Conservation (phyloP, 306 rosid species). For the Cucurbita maxima region DNA sequence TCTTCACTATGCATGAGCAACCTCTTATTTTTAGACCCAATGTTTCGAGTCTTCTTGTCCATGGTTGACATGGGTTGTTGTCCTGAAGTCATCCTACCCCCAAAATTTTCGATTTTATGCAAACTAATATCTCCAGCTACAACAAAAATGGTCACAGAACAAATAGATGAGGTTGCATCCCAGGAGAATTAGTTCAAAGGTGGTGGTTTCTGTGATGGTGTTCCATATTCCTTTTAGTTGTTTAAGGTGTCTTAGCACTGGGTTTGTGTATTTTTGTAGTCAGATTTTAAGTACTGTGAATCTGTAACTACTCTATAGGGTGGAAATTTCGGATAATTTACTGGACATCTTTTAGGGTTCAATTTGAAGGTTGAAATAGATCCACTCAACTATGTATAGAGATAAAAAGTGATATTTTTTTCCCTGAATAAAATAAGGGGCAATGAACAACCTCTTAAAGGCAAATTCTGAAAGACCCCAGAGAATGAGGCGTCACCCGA, state of each 20-base stretch:
- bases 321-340: neutral
- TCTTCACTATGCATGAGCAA: constrained; percentile 75
- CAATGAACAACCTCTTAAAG: constrained; percentile 36
- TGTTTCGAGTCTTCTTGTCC: constrained; percentile 80
- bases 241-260: neutral
- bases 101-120: constrained; percentile 35
- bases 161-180: constrained; percentile 22
- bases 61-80: constrained; percentile 26
- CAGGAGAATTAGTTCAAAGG: neutral
- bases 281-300: neutral
- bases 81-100: constrained; percentile 22
- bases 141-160: constrained; percentile 21
- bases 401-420: neutral
- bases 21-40: constrained; percentile 81
- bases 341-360: neutral
- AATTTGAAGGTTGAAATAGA: neutral
- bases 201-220: neutral
- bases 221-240: neutral
- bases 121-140: constrained; percentile 27
- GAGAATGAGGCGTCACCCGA: constrained; percentile 36
- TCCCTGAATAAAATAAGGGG: constrained; percentile 2
- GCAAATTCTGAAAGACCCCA: constrained; percentile 43
- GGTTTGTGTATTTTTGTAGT: neutral
- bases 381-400: neutral
- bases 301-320: neutral